Evolutionary conservation across 106 monocot genomes (phyloP), one percentile per base, ranked within the genome.

Genomic region (Triglochin maritima): DNA sequence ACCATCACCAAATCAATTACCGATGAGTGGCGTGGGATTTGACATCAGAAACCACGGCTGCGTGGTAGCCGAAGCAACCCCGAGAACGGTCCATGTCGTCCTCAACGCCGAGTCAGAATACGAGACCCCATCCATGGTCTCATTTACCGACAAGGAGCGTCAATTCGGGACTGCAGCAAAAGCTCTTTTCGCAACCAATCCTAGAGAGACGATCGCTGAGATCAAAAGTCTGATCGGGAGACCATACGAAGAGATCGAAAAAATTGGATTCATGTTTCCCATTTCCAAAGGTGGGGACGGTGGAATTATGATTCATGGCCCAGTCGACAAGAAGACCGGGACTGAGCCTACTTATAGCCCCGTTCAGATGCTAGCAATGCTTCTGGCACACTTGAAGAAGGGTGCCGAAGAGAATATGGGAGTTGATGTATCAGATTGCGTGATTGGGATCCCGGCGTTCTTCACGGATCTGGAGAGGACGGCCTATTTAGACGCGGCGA

Each of bases 101-200:
- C 84, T 89, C 66, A 89, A 94, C 79, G 78, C 75, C 11, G 89
- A 94, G 69, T 89, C 89, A 73, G 78, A 70, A 45, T 81, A 83
- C 44, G 93, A 94, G 76, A 86, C 83, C 55, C 93, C 93, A 2
- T 60, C 86, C 13, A 67, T 70, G 49, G 78, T 89, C 70, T 86
- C 81, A 62, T 93, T 93, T 76, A 66, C 59, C 62, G 81, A 80
- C 7, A 93, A 93, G 65, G 73, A 83, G 70, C 86, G 93, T 44
- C 57, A 79, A 60, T 49, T 93, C 62, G 88, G 88, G 49, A 43
- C 72, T 59, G 56, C 83, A 68, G 81, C 70, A 43, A 69, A 70
- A 16, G 69, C 87, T 53, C 77, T 89, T 61, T 50, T 66, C 50
- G 13, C 72, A 46, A 45, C 61, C 63, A 70, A 78, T 71, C 84